Conservation (phyloP, 2,329 filamentous ascomycete genomes). For the Xylaria sp. region DNA sequence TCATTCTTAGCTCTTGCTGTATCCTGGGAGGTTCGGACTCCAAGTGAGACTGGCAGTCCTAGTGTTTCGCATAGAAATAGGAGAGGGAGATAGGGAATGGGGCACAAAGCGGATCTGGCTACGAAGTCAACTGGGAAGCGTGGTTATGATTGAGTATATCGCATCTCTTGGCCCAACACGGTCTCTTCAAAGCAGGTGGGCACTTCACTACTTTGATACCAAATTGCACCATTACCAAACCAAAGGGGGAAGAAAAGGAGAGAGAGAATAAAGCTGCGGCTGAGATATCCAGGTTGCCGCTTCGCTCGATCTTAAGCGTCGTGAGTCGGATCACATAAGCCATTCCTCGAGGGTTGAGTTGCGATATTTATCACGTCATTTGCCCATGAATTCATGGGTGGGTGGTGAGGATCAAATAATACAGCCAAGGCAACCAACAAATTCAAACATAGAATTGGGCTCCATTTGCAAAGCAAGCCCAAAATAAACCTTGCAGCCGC, state of each 20-base stretch:
- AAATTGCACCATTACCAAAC: constrained; percentile 6
- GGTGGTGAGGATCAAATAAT: neutral
- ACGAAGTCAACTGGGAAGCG: neutral
- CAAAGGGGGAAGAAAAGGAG: neutral
- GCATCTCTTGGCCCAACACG: neutral
- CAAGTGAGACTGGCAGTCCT: neutral
- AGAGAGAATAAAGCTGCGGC: neutral
- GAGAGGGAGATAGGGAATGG: neutral
- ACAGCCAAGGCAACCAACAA: neutral
- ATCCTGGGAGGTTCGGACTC: neutral
- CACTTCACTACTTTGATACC: neutral
- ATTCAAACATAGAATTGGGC: neutral
- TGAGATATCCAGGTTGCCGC: neutral
- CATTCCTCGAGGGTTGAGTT: neutral
- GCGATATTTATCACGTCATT: neutral
- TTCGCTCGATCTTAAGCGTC: neutral
- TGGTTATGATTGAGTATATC: neutral
- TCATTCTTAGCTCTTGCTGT: constrained; percentile 2
- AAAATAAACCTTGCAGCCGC: neutral
- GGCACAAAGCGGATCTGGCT: neutral
- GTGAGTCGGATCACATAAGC: neutral
- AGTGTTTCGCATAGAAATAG: neutral
- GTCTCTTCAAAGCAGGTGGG: constrained; percentile 1
- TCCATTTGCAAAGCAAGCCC: neutral
- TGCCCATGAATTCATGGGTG: too few relatives aligned